phyloP scores from a whole-genome alignment of 495 filamentous ascomycete genomes.

The Xylaria sp. region DNA sequence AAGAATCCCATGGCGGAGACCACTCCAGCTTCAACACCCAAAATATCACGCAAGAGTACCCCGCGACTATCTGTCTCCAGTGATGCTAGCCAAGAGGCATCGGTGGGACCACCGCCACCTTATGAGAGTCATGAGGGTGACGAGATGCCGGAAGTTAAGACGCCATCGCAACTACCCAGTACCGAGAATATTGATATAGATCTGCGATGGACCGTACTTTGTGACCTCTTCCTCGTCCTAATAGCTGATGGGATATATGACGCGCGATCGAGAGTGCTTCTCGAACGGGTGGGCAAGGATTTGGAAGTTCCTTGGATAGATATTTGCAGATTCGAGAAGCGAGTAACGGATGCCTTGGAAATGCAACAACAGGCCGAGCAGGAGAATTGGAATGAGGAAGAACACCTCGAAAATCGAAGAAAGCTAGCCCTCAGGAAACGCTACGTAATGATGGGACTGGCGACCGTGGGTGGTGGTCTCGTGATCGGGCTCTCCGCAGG shows the following conservation, averaged over 20 bases:
- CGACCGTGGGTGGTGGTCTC: conserved; percentile 92
- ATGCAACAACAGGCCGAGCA: conserved; percentile 93
- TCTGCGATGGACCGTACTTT: conserved; percentile 95
- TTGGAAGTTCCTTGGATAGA: conserved; percentile 89
- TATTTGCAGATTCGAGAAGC: conserved; percentile 96
- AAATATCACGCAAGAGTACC: conserved; percentile 28
- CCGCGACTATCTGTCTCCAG: conserved; percentile 34
- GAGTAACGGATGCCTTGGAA: conserved; percentile 94
- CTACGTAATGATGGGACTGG: conserved; percentile 94
- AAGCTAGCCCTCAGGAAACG: conserved; percentile 81
- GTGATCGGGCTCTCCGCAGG: conserved; percentile 97
- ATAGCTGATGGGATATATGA: conserved; percentile 97
- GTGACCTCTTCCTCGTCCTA: conserved; percentile 92
- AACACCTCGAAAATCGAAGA: conserved; percentile 87
- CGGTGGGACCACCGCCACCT: conserved; percentile 67
- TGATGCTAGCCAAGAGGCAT: conserved; percentile 43
- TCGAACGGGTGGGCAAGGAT: conserved; percentile 81
- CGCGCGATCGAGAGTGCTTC: conserved; percentile 80
- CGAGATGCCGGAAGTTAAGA: conserved; percentile 76
- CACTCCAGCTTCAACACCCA: conserved; percentile 37
- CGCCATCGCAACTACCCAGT: conserved; percentile 78
- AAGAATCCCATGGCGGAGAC: conserved; percentile 82
- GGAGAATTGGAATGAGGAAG: conserved; percentile 96
- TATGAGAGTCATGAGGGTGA: conserved; percentile 75
- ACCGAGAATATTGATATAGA: conserved; percentile 92